These are phyloP conservation scores for Rhizophora apiculata DNA, from an alignment of 345 rosid species.

Conservation along the genomic window DNA sequence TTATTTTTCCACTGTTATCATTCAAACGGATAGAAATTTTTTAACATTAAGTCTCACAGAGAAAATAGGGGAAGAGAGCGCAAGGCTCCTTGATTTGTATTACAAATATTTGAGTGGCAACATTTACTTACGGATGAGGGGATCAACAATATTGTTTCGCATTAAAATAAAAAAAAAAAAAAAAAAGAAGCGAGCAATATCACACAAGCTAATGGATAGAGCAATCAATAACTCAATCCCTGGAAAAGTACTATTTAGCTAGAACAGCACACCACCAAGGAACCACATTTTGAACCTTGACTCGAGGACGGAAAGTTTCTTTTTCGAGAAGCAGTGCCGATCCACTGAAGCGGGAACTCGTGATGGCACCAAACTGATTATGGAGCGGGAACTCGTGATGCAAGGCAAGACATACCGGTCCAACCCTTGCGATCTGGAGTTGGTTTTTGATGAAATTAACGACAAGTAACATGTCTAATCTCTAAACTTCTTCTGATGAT, in stretches of 20 bases:
- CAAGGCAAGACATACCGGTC: neutral
- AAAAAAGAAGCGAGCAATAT: neutral
- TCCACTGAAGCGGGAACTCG: neutral
- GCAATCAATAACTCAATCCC: too few species aligned
- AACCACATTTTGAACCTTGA: too few species aligned
- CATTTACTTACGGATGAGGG: constrained; percentile 4
- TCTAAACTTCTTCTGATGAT: constrained; percentile 23
- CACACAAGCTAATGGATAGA: neutral
- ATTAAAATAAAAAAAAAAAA: neutral
- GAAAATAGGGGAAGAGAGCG: neutral
- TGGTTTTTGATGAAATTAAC: neutral
- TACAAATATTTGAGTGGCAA: neutral
- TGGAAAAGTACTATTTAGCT: too few species aligned
- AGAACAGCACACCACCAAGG: too few species aligned
- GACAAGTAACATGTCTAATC: constrained; percentile 15
- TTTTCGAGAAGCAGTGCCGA: neutral
- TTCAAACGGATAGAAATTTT: too few species aligned
- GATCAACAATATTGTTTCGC: neutral
- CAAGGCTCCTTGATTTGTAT: neutral
- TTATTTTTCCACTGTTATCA: too few species aligned
- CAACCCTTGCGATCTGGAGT: neutral
- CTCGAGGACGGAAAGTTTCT: too few species aligned
- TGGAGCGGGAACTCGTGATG: neutral
- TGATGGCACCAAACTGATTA: neutral
- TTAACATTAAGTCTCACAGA: too few species aligned